These are phyloP conservation scores for Neopestalotiopsis sp. DNA, from an alignment of 2,329 filamentous ascomycete genomes.

Conservation along the genomic window DNA sequence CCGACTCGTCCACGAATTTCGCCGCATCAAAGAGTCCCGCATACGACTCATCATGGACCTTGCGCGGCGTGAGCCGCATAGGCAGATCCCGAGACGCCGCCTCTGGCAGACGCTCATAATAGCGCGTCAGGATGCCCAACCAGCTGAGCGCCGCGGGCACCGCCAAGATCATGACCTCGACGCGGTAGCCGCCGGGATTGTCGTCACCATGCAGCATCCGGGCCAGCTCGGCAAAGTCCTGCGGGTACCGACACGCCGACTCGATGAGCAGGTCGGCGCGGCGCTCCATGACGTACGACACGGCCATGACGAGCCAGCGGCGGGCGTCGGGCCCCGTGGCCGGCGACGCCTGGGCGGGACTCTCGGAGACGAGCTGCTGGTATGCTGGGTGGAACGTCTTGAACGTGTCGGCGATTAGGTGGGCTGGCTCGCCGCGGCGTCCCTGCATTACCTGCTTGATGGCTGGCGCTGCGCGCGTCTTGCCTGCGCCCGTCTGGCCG, in stretches of 20 bases:
- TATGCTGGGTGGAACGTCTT: conserved; percentile 54
- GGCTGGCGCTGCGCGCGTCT: conserved; percentile 48
- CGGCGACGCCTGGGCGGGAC: conserved; percentile 42
- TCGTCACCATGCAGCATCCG: conserved; percentile 34
- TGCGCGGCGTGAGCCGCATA: conserved; percentile 46
- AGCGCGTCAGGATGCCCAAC: conserved; percentile 48
- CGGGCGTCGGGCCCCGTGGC: conserved; percentile 49
- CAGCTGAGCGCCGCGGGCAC: conserved; percentile 48
- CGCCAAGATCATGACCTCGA: conserved; percentile 48
- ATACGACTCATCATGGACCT: conserved; percentile 54
- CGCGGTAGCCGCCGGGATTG: conserved; percentile 37
- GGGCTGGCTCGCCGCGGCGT: conserved; percentile 32
- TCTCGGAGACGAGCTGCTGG: conserved; percentile 34
- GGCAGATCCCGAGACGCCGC: conserved; percentile 42
- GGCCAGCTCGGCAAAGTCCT: conserved; percentile 46
- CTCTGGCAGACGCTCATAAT: conserved; percentile 41
- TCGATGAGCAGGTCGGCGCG: conserved; percentile 48
- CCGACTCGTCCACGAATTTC: conserved; percentile 40
- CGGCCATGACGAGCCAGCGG: conserved; percentile 49
- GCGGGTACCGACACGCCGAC: conserved; percentile 49
- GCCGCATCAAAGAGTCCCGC: conserved; percentile 44
- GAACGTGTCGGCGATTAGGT: conserved; percentile 56
- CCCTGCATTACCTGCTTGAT: conserved; percentile 39
- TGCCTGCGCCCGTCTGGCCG: conserved; percentile 56
- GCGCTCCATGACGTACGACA: conserved; percentile 36